Conservation (phyloP, 306 rosid species). For the Malus domestica region ASM211411v1 NC_041801.1:3114001-3114500, state of each 20-base stretch:
- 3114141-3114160: conserved; percentile 26
- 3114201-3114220: conserved; percentile 93
- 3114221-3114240: conserved; percentile 95
- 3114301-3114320: not conserved
- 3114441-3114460: conserved; percentile 82
- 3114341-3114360: conserved; percentile 11
- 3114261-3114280: conserved; percentile 93
- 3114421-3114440: conserved; percentile 97
- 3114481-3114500: conserved; percentile 51
- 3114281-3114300: conserved; percentile 4
- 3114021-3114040: not conserved
- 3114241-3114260: conserved; percentile 88
- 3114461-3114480: conserved; percentile 59
- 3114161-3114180: conserved; percentile 99
- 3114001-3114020: not conserved
- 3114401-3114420: conserved; percentile 96
- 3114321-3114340: not conserved
- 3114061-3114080: not conserved
- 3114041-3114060: not conserved
- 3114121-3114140: not conserved
- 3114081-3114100: not conserved
- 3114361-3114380: conserved; percentile 13
- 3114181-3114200: conserved; percentile 94
- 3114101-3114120: not conserved
- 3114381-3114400: conserved; percentile 94